Base-by-base conservation (phyloP, 2,329 filamentous ascomycete genomes). In the Ampelomyces quisqualis region DNA sequence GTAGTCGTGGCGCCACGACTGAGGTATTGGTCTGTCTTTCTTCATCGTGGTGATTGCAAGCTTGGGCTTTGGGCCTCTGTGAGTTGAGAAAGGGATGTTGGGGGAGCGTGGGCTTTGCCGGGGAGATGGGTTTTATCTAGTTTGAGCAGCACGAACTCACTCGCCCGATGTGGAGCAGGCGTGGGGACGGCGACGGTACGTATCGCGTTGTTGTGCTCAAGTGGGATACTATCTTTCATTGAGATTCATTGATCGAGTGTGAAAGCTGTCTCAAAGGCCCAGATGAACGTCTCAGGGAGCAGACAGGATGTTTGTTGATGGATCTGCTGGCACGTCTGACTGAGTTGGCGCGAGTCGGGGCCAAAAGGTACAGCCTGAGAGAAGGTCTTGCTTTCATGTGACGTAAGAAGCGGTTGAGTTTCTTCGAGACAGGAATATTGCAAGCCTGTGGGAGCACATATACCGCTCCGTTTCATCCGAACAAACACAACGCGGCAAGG, bases 191-290 rank as follows among this genome's bases (percentile, higher is more conserved):
- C 45, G 3, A 51, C 32, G 21, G 34, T 46, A 10, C 38, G 37
- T 10, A 51, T 44, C 11, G 34, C 43, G 7, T 31, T 26, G 26
- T 51, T 51, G 14, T 34, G 28, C 4, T 39, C 23, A 9, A 39
- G 7, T 11, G 31, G 27, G 9, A 49, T 38, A 5, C 14, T 24
- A 11, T 38, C 34, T 22, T 40, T 41, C 23, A 44, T 39, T n/a
- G 37, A 37, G 11, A 51, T 34, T 19, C 42, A 51, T 19, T 47
- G 45, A 20, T 52, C 49, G n/a, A 52, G 27, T 5, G 43, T 49
- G n/a, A 44, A 52, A 3, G 43, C 37, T 9, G 34, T 39, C 23
- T 49, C 43, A 22, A 52, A 52, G 2, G 45, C 34, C 45, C 45
- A 49, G 2, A 37, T 29, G 31, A 38, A 49, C 10, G 35, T 21